Evolutionary conservation across 441 rosid genomes (phyloP).

Genomic region (Euphorbia celastroides): DNA sequence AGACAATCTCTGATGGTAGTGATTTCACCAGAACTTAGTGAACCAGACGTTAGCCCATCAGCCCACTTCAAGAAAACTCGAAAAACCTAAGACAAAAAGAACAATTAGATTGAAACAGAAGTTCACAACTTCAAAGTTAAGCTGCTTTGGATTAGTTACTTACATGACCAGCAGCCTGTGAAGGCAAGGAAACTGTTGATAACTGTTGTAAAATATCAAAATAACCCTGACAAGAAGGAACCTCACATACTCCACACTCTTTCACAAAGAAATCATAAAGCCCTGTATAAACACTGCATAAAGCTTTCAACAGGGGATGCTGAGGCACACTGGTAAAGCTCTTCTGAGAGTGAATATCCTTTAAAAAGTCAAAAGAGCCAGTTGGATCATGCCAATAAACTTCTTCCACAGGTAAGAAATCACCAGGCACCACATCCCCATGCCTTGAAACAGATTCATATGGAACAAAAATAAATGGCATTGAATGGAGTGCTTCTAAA

Average conservation of each 20-base stretch:
- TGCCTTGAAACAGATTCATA: slow-evolving; percentile 35
- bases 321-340: slow-evolving; percentile 26
- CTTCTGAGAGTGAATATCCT: slow-evolving; percentile 33
- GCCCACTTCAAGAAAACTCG: slow-evolving; percentile 75
- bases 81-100: slow-evolving; percentile 52
- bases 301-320: slow-evolving; percentile 40
- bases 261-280: slow-evolving; percentile 78
- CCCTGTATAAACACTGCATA: slow-evolving; percentile 69
- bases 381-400: slow-evolving; percentile 89
- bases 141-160: slow-evolving; percentile 30
- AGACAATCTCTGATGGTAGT: slow-evolving; percentile 54
- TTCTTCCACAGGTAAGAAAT: slow-evolving; percentile 59
- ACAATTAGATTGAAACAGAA: slow-evolving; percentile 20
- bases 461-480: slow-evolving; percentile 74
- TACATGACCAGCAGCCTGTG: slow-evolving; percentile 67
- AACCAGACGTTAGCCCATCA: slow-evolving; percentile 58
- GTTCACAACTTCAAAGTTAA: background rate
- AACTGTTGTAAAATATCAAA: slow-evolving; percentile 58
- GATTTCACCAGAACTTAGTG: slow-evolving; percentile 49
- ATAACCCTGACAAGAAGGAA: slow-evolving; percentile 58
- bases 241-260: slow-evolving; percentile 63
- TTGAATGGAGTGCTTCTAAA: slow-evolving; percentile 40
- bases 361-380: slow-evolving; percentile 51
- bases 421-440: slow-evolving; percentile 57
- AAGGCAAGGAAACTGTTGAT: slow-evolving; percentile 59